Percentiles rank a stretch among this genome's conserved stretches.
phyloP scores from a whole-genome alignment of 1,284 basidiomycete genomes.

The Papiliotrema flavescens region DNA sequence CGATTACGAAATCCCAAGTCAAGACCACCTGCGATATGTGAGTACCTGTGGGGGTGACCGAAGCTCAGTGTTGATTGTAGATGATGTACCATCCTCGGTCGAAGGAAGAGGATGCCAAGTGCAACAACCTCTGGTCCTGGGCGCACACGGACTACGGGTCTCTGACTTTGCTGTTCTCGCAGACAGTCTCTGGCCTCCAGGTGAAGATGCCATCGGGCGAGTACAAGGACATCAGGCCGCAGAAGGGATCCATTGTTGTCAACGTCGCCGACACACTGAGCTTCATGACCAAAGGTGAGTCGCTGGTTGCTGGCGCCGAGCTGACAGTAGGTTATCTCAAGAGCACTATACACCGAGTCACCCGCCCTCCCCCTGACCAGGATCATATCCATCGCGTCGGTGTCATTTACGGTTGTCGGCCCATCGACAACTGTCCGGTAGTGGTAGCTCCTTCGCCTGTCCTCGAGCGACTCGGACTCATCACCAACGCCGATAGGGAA shows the following conservation, averaged over 20 bases:
- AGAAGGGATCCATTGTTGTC: conserved; percentile 28
- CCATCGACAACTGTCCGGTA: conserved; percentile 30
- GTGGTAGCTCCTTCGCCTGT: conserved; percentile 25
- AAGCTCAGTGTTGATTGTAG: conserved; percentile 5
- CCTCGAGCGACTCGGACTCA: conserved; percentile 19
- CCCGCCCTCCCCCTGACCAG: conserved; percentile 31
- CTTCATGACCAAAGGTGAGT: conserved; percentile 32
- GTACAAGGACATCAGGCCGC: conserved; percentile 31
- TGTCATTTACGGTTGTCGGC: conserved; percentile 33
- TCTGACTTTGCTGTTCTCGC: conserved; percentile 32
- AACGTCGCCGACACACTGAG: conserved; percentile 36
- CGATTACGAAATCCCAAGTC: conserved; percentile 23
- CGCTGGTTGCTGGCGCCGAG: not conserved
- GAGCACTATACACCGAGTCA: conserved; percentile 30
- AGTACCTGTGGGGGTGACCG: not conserved
- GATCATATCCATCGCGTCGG: conserved; percentile 28
- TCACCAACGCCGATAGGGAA: conserved; percentile 9
- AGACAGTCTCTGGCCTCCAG: conserved; percentile 34
- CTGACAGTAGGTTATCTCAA: conserved; percentile 22
- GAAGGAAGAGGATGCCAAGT: conserved; percentile 27
- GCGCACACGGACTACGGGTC: conserved; percentile 27
- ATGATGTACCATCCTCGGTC: conserved; percentile 36
- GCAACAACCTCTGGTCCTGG: conserved; percentile 30
- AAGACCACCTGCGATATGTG: conserved; percentile 36
- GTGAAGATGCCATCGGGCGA: conserved; percentile 28